A percentile compares a stretch with the other conserved stretches of the same genome.
Conservation (phyloP, 1,284 basidiomycete species). For the Pisolithus thermaeus region DNA sequence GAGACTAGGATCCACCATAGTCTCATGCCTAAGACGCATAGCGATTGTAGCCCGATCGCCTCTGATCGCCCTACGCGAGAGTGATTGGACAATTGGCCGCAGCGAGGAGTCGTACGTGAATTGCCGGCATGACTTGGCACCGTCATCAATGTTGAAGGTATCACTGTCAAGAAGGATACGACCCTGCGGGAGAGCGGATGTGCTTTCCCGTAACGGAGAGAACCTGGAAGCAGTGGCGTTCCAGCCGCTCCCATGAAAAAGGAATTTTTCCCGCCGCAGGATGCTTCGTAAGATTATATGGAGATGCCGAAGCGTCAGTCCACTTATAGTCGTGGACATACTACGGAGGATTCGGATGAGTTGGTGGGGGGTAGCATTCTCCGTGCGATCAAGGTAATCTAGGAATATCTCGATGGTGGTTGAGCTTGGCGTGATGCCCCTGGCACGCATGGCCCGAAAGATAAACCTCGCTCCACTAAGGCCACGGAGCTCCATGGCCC, state of each 20-base stretch:
- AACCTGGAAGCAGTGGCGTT: conserved; percentile 35
- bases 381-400: conserved; percentile 39
- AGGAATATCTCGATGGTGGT: conserved; percentile 51
- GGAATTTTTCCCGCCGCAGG: conserved; percentile 43
- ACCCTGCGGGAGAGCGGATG: conserved; percentile 12
- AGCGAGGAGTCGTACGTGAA: conserved; percentile 33
- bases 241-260: conserved; percentile 47
- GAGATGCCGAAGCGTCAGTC: conserved; percentile 43
- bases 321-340: conserved; percentile 34
- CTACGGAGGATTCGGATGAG: conserved; percentile 43
- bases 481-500: conserved; percentile 42
- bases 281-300: conserved; percentile 46
- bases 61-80: conserved; percentile 42
- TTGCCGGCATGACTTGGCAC: conserved; percentile 34
- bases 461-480: conserved; percentile 40
- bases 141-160: conserved; percentile 45
- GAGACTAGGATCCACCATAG: conserved; percentile 44
- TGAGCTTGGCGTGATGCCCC: conserved; percentile 43
- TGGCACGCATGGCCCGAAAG: conserved; percentile 48
- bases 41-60: conserved; percentile 52
- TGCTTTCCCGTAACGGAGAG: conserved; percentile 25
- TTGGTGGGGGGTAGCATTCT: conserved; percentile 36
- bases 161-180: conserved; percentile 25
- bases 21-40: conserved; percentile 58
- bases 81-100: conserved; percentile 40